These are phyloP conservation scores for Thelephora terrestris DNA, from an alignment of 1,284 basidiomycete species.

Conservation along the genomic window DNA sequence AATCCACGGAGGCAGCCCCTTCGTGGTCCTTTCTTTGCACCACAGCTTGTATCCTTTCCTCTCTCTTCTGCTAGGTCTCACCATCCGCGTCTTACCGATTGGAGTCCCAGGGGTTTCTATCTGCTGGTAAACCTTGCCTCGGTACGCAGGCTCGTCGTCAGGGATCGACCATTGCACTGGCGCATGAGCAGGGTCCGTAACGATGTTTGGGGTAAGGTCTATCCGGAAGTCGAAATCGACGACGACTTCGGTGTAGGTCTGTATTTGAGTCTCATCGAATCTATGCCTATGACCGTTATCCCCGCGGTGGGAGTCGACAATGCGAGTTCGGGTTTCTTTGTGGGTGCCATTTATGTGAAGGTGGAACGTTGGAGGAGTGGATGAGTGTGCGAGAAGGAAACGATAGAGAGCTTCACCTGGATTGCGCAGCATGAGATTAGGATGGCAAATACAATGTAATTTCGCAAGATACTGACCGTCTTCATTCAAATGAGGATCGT, in stretches of 20 bases:
- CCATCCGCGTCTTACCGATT: constrained; percentile 6
- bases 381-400: constrained; percentile 52
- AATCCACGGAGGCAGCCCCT: constrained; percentile 25
- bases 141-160: constrained; percentile 25
- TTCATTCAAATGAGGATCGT: constrained; percentile 60
- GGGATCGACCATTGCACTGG: constrained; percentile 25
- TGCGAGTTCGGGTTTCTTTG: constrained; percentile 39
- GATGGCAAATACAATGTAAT: neutral
- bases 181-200: constrained; percentile 7
- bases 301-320: constrained; percentile 28
- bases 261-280: constrained; percentile 31
- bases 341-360: constrained; percentile 51
- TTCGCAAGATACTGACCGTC: constrained; percentile 37
- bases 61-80: constrained; percentile 16
- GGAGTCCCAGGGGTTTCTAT: constrained; percentile 14
- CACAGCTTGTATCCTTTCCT: constrained; percentile 15
- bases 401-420: constrained; percentile 64
- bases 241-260: constrained; percentile 45
- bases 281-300: constrained; percentile 17
- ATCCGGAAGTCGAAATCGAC: constrained; percentile 59
- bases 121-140: constrained; percentile 22
- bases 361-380: constrained; percentile 34
- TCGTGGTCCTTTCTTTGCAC: constrained; percentile 10
- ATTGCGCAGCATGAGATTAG: constrained; percentile 14
- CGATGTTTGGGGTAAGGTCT: constrained; percentile 29